Base-by-base conservation (phyloP, 306 rosid species). In the Phaseolus lunatus region DNA sequence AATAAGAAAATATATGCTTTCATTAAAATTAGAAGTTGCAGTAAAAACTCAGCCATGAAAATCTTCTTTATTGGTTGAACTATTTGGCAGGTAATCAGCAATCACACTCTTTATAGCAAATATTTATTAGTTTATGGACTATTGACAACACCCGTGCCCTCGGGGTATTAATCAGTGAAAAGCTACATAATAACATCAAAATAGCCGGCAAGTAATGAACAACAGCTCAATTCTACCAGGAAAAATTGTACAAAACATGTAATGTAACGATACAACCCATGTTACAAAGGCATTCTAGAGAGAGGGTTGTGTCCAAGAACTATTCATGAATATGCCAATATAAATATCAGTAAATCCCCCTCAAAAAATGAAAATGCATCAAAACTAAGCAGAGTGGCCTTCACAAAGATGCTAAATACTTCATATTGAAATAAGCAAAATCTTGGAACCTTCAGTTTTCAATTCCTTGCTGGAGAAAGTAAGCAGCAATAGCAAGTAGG, bases 401-500 rank as follows among this genome's bases (percentile, higher is more conserved):
- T 70, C 18, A 54, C 29, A 67, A 67, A 52, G 70, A 57, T 14
- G 73, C 22, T 53, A 45, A 59, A 78, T 31, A 22, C 53, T 58
- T 43, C 54, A 43, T 53, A 44, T 73, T 43, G 62, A 31, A 64
- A 49, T 56, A 66, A 75, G n/a, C 61, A 22, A 63, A 63, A 23
- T 48, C 70, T 18, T 23, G 79, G 44, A 78, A 70, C 78, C 66
- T 57, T 72, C 59, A 70, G 71, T 69, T 67, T 65, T 43, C 44
- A 64, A 75, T 48, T 79, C 70, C 89, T 78, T 67, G 56, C 68
- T 84, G 88, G 69, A 82, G 39, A 76, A 86, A 85, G 85, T 90
- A 94, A 45, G 86, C 90, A 12, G 85, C 90, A 68, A 88, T 22
- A n/a, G 95, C 92, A 16, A 92, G 79, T 44, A 94, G 76, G 81